Conservation (phyloP, 805 yeast genomes). For the Schwanniomyces occidentalis region DNA sequence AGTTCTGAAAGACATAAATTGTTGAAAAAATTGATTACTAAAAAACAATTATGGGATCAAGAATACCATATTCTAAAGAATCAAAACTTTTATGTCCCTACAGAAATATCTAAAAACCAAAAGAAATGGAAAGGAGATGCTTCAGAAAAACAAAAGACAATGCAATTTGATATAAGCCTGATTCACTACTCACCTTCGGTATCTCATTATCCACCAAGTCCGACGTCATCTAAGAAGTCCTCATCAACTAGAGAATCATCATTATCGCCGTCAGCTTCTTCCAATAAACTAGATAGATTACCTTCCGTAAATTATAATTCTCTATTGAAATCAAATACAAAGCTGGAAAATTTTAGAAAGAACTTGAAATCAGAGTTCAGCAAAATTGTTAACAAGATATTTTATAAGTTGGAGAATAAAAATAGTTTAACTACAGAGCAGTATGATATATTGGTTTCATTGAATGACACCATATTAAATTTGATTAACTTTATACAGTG, state of each 20-base stretch:
- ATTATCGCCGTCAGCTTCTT: constrained; percentile 15
- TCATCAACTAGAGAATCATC: constrained; percentile 21
- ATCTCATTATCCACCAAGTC: constrained; percentile 7
- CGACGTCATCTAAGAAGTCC: constrained; percentile 14
- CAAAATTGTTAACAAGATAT: constrained; percentile 41
- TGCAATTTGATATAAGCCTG: constrained; percentile 40
- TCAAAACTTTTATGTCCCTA: constrained; percentile 37
- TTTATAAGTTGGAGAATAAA: constrained; percentile 36
- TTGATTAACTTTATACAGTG: constrained; percentile 22
- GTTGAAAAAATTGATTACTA: constrained; percentile 32
- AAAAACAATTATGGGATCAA: constrained; percentile 40
- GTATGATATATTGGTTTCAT: constrained; percentile 36
- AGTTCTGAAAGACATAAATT: constrained; percentile 13
- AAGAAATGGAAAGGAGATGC: constrained; percentile 25
- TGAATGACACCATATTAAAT: constrained; percentile 35
- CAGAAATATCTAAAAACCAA: constrained; percentile 35
- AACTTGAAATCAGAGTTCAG: constrained; percentile 27
- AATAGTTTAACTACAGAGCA: constrained; percentile 32
- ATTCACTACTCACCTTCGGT: constrained; percentile 15
- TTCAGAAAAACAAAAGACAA: constrained; percentile 11
- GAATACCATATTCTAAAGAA: constrained; percentile 32
- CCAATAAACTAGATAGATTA: constrained; percentile 8
- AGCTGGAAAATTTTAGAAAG: constrained; percentile 17
- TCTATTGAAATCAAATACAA: constrained; percentile 10
- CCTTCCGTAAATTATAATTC: constrained; percentile 9